Evolutionary conservation across 305 asterid species (phyloP), one percentile per base, ranked within the genome.

Genomic region (Coffea humblotiana): DNA sequence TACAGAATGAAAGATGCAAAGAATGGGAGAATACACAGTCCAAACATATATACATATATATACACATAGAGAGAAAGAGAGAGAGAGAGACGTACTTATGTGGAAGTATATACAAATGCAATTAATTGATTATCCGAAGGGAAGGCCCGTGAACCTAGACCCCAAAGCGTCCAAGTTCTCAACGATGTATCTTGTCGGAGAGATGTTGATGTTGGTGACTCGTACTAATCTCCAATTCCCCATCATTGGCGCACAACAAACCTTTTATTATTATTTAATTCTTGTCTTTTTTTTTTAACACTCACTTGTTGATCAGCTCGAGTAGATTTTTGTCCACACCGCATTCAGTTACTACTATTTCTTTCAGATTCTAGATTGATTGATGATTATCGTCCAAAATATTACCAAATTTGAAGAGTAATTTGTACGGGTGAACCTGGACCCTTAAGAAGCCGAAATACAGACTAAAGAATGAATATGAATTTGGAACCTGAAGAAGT

Each of bases 361-460:
- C 23, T 11, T 2, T 21, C 6, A 37, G 43, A 37, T 37, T 37
- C 43, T 37, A 37, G 43, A 37, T 37, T 58, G 0, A 6, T 9
- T 19, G 0, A 56, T 3, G 19, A 56, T n/a, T 60, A 60, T 61
- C 8, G 3, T 61, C 67, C 29, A 61, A 7, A n/a, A 8, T 19
- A 8, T 58, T 2, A 58, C 25, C 25, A 19, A 25, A 9, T 58
- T 58, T 52, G 18, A 52, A 52, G 25, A 58, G 23, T 27, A 27
- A 11, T 35, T 48, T 25, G 43, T 72, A 6, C 13, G 25, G 64
- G 7, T 77, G 80, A 65, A 77, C 80, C 65, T 77, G 80, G 80
- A 65, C 74, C 2, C 23, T 65, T 48, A 29, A 77, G 6, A 13
- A 18, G 74, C 21, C 32, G 8, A 77, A 47, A 15, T 76, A 15